A percentile compares a stretch with the other conserved stretches of the same genome.
These are phyloP conservation scores for Biscogniauxia sp. DNA, from an alignment of 2,329 filamentous ascomycete genomes.

Conservation along the genomic window DNA sequence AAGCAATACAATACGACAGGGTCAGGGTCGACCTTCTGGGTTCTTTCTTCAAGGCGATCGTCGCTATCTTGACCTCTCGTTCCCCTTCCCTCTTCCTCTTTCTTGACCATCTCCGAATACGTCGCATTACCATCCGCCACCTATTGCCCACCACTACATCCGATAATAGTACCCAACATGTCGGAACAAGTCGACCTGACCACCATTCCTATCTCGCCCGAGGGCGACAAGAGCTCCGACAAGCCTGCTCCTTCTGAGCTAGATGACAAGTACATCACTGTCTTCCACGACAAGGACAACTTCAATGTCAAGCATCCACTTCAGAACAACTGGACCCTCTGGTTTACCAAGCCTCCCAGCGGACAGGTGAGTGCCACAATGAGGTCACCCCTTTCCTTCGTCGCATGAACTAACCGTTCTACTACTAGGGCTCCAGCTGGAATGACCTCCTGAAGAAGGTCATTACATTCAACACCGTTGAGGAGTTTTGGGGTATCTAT, in stretches of 20 bases:
- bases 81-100: no score
- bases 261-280: conserved; percentile 71
- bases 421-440: conserved; percentile 86
- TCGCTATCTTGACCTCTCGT: no score
- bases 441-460: conserved; percentile 97
- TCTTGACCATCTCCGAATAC: no score
- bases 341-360: conserved; percentile 98
- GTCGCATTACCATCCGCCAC: no score
- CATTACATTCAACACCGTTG: conserved; percentile 96
- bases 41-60: no score
- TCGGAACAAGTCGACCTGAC: conserved; percentile 63
- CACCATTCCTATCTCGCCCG: conserved; percentile 65
- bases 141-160: conserved; percentile 4
- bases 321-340: conserved; percentile 96
- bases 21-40: no score
- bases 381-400: background rate
- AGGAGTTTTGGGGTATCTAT: conserved; percentile 99
- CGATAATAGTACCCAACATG: conserved; percentile 32
- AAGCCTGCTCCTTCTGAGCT: conserved; percentile 42
- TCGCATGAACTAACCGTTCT: conserved; percentile 13
- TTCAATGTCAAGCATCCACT: conserved; percentile 99
- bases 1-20: no score
- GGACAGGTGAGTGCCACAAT: conserved; percentile 68
- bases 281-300: conserved; percentile 98
- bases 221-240: conserved; percentile 53